A percentile compares a stretch with the other conserved stretches of the same genome.
Conservation (phyloP, 345 rosid species). For the Salix exigua region DNA sequence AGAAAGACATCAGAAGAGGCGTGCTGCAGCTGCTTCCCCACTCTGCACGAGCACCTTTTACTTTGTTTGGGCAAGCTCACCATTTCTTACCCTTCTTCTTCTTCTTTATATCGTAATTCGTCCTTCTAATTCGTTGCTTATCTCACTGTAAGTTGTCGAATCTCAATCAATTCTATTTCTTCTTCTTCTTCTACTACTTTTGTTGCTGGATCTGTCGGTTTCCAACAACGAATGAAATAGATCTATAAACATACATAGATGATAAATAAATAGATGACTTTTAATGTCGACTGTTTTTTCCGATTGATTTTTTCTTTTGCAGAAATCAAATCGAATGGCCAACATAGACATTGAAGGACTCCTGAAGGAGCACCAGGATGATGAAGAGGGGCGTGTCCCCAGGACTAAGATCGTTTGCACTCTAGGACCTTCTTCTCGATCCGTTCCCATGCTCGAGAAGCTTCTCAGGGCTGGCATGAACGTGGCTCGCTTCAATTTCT, state of each 20-base stretch:
- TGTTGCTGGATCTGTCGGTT: background rate
- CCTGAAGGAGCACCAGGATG: conserved; percentile 52
- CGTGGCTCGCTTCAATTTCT: conserved; percentile 96
- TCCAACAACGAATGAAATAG: background rate
- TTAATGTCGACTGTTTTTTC: background rate
- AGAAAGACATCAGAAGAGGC: background rate
- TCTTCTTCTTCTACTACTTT: background rate
- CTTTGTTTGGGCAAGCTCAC: background rate
- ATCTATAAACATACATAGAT: background rate
- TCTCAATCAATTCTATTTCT: background rate
- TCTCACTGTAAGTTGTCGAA: background rate
- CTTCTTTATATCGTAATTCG: background rate
- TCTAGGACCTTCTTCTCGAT: conserved; percentile 86
- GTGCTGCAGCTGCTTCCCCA: background rate
- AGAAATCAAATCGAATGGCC: conserved; percentile 44
- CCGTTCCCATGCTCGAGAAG: conserved; percentile 82
- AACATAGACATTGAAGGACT: conserved; percentile 85
- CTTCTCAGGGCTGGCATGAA: conserved; percentile 91
- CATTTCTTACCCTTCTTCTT: background rate
- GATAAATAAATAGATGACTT: background rate
- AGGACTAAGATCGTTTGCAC: conserved; percentile 91
- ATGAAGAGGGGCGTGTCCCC: conserved; percentile 54
- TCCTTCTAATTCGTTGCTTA: background rate
- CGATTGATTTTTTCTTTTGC: background rate
- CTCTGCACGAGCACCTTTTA: background rate